Evolutionary conservation across 2,329 filamentous ascomycete species (phyloP).

Genomic region (Fusarium equiseti): DNA sequence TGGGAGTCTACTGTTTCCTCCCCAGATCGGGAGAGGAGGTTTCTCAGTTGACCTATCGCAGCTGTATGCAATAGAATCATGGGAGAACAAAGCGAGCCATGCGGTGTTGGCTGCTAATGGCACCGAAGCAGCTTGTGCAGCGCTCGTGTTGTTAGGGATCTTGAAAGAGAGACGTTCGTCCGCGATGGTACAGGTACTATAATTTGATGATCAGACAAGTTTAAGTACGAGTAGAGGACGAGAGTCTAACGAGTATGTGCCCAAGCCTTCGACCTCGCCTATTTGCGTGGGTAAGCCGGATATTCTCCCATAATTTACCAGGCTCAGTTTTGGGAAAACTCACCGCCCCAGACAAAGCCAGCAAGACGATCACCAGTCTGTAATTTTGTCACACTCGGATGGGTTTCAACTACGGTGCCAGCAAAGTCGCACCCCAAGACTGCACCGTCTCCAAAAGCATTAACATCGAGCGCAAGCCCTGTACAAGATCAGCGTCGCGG

Average conservation of each 20-base stretch:
- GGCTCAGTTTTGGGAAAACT: neutral
- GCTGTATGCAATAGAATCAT: conserved; percentile 50
- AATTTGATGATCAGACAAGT: fast-evolving
- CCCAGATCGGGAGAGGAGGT: conserved; percentile 54
- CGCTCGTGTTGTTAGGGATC: conserved; percentile 46
- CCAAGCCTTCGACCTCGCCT: conserved; percentile 48
- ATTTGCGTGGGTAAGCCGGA: neutral
- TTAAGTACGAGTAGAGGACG: fast-evolving
- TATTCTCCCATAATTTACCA: neutral
- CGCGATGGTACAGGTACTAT: conserved; percentile 54
- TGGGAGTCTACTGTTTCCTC: conserved; percentile 52
- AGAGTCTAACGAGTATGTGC: conserved; percentile 49
- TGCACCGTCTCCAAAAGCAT: conserved; percentile 54
- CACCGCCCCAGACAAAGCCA: conserved; percentile 48
- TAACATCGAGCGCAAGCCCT: conserved; percentile 51
- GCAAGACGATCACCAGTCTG: conserved; percentile 33
- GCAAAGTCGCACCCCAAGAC: conserved; percentile 55
- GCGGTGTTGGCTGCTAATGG: conserved; percentile 55
- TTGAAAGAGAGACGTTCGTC: conserved; percentile 56
- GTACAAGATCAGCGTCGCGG: neutral
- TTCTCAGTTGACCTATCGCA: neutral
- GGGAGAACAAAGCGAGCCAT: conserved; percentile 55
- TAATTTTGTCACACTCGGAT: conserved; percentile 36
- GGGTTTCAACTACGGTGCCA: conserved; percentile 51
- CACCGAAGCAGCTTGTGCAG: conserved; percentile 51